phyloP scores from a whole-genome alignment of 805 yeast genomes.

The Scheffersomyces lignosus region DNA sequence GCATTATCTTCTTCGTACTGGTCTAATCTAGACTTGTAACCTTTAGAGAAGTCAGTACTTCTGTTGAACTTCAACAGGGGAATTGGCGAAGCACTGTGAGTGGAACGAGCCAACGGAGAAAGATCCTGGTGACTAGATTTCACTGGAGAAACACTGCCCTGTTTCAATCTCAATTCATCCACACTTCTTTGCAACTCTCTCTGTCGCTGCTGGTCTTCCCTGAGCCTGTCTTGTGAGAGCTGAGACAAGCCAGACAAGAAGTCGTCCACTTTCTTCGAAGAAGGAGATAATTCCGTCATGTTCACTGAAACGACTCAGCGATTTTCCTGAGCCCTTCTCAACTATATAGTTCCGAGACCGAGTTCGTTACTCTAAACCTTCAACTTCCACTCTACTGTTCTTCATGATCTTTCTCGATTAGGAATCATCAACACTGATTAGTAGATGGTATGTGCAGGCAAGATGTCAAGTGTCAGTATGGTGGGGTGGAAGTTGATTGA shows the following conservation, averaged over 20 bases:
- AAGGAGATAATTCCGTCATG: constrained; percentile 25
- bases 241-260: constrained; percentile 36
- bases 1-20: constrained; percentile 10
- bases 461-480: too few species aligned
- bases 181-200: constrained; percentile 32
- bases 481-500: too few species aligned
- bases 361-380: too few species aligned
- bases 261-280: constrained; percentile 36
- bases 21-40: not conserved
- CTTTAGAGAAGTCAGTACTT: constrained; percentile 2
- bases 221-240: constrained; percentile 33
- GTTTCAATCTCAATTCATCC: constrained; percentile 27
- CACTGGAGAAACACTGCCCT: constrained; percentile 21
- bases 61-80: constrained; percentile 20
- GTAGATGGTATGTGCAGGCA: too few species aligned
- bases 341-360: too few species aligned
- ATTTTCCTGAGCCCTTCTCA: too few species aligned
- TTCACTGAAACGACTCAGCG: too few species aligned
- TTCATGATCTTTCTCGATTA: too few species aligned
- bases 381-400: too few species aligned
- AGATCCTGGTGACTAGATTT: constrained; percentile 9
- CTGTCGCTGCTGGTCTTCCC: constrained; percentile 36
- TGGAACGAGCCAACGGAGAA: not conserved
- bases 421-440: too few species aligned
- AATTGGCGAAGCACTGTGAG: not conserved